Evolutionary conservation across 176 grass and related monocot genomes (phyloP), one percentile per base, ranked within the genome.

Genomic region (Dactylis glomerata): DNA sequence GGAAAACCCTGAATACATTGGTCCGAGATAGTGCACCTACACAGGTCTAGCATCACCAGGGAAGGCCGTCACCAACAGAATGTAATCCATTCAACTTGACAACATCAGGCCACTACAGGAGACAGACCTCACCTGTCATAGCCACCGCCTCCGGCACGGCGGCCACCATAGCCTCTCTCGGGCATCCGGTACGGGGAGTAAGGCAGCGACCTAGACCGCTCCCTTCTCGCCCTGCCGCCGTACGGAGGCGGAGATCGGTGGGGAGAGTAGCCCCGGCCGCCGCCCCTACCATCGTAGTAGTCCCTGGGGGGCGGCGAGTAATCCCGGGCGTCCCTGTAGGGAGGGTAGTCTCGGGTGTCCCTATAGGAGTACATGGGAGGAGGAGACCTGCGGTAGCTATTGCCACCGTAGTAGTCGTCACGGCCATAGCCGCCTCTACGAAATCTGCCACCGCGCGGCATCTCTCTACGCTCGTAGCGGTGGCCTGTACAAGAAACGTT

Each of bases 401-500:
- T 73, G 65, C 89, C 87, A 42, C 89, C 87, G 1, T 88, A 94
- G n/a, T 90, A 83, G 5, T 94, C 90, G 52, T 94, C 92, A 55
- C 87, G 92, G 7, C 87, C 85, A 27, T 90, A 90, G 79, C 90
- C 93, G 28, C 92, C 77, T 83, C 81, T 69, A 46, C 83, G 83
- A 24, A 84, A 86, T 74, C 90, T 95, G 24, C 87, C 90, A 55
- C 77, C 77, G 3, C 90, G 85, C 3, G 83, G 87, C 5, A 81
- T 83, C 28, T 88, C 87, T 38, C 76, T 78, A 1, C 79, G 84
- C 15, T 90, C 89, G 5, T 90, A 87, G 33, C 80, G 74, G 24
- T 86, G 81, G 47, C 89, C 92, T 89, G 61, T 17, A 22, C 82
- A 73, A 49, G 11, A 2, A 52, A 76, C 22, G 10, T 26, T 26